Conservation (phyloP, 177 flowering plant species). For the Vitis hybrid region DNA sequence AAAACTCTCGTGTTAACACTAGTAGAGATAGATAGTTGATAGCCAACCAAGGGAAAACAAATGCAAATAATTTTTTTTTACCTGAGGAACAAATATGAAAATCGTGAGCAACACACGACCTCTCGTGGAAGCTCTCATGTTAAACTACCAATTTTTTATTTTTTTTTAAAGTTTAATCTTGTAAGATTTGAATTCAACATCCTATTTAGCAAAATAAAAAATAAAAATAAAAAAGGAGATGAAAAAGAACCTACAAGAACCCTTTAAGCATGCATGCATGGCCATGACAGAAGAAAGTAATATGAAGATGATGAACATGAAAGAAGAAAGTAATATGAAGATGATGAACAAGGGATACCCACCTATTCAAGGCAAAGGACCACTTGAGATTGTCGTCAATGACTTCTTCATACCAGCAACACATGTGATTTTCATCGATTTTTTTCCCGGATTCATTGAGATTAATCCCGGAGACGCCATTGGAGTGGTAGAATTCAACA, state of each 20-base stretch:
- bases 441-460: constrained; percentile 6
- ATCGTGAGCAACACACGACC: too few species aligned
- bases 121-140: too few species aligned
- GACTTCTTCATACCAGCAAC: constrained; percentile 76
- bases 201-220: too few species aligned
- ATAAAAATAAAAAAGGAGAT: background rate
- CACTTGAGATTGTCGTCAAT: constrained; percentile 77
- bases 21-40: too few species aligned
- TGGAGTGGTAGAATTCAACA: constrained; percentile 35
- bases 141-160: too few species aligned
- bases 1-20: too few species aligned
- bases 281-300: background rate
- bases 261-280: background rate
- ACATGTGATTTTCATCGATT: constrained; percentile 5
- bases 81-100: too few species aligned
- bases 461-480: constrained; percentile 26
- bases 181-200: too few species aligned
- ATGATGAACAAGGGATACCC: background rate
- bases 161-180: too few species aligned
- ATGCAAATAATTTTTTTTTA: too few species aligned
- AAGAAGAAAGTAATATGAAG: background rate
- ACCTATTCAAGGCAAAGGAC: constrained; percentile 86
- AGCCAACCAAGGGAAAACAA: rapidly evolving
- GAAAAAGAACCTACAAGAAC: background rate
- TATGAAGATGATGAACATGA: background rate